Evolutionary conservation across 163 green algal species (phyloP), one percentile per base, ranked within the genome.

Genomic region (Chloromonas sp.): DNA sequence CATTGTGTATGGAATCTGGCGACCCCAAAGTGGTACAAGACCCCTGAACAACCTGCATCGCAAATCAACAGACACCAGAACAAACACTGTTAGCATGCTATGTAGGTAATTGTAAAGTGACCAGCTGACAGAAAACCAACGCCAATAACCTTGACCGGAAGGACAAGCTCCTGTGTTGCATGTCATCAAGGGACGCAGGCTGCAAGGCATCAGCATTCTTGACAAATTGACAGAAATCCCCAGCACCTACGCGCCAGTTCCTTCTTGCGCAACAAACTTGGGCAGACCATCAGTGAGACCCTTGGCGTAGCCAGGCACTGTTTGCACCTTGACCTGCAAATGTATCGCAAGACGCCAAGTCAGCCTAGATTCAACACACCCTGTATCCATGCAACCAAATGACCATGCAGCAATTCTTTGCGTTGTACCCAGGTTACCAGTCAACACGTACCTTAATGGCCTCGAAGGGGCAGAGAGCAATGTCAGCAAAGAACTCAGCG

Each of bases 1-100:
- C 95, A 98, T 98, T 74, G 97, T 99, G 94, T 99, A 99, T 0
- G 97, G 97, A 84, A 99, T 99, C 91, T 99, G 97, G 82, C 96
- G 94, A 78, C 93, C 95, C 96, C 96, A 99, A 82, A 99, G 93
- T 3, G 96, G 96, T 60, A 85, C 88, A 14, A 99, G 60, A 60
- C 95, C 96, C 95, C 98, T 99, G 91, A 93, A 99, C 79, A 99
- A 91, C 61, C 95, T 98, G 93, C 80, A 36, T 36, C 36, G 36
- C 36, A 36, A 36, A 36, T 36, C 36, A 36, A 36, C 36, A 36
- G 36, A 36, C 36, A 36, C 36, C 36, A 36, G 36, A 36, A 36
- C 36, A 36, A 36, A 36, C 36, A 36, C 36, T 36, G 36, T 36
- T 36, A 36, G 36, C 36, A 36, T 36, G 36, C 36, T 36, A 36